These are phyloP conservation scores for Xerocomellus intermedius DNA, from an alignment of 768 basidiomycete genomes.

Conservation along the genomic window DNA sequence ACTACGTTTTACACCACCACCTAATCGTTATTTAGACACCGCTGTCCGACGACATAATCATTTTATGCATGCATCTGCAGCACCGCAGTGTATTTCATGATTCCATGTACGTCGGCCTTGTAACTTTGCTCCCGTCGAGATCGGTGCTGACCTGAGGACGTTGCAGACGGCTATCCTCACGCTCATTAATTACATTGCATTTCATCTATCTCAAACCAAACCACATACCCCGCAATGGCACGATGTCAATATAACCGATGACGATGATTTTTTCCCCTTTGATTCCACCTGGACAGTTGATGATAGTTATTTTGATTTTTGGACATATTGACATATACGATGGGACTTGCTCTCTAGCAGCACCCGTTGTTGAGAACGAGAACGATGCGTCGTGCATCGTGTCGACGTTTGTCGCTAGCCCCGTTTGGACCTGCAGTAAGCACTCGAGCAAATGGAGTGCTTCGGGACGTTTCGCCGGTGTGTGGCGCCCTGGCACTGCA, in stretches of 20 bases:
- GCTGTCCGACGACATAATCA: constrained; percentile 31
- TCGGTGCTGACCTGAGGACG: not conserved
- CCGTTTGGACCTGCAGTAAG: not conserved
- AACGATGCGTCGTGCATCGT: not conserved
- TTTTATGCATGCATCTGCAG: constrained; percentile 21
- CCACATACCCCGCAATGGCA: constrained; percentile 29
- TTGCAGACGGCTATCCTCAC: constrained; percentile 30
- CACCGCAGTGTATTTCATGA: constrained; percentile 29
- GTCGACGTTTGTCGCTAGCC: not conserved
- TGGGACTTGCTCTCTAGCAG: not conserved
- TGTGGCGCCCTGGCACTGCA: not conserved
- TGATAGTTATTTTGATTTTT: constrained; percentile 3
- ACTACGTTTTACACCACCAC: constrained; percentile 26
- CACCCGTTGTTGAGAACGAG: not conserved
- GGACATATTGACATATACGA: constrained; percentile 7
- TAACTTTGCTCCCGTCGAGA: not conserved
- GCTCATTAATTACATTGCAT: constrained; percentile 23
- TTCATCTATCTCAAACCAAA: constrained; percentile 18
- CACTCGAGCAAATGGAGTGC: not conserved
- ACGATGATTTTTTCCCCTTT: constrained; percentile 7
- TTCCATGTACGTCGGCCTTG: constrained; percentile 16
- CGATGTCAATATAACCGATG: constrained; percentile 24
- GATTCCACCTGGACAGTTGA: constrained; percentile 5
- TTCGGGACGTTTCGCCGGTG: not conserved
- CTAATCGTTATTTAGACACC: constrained; percentile 24